Conservation (phyloP, 78 protist species). For the Cavenderia fasciculata region DNA sequence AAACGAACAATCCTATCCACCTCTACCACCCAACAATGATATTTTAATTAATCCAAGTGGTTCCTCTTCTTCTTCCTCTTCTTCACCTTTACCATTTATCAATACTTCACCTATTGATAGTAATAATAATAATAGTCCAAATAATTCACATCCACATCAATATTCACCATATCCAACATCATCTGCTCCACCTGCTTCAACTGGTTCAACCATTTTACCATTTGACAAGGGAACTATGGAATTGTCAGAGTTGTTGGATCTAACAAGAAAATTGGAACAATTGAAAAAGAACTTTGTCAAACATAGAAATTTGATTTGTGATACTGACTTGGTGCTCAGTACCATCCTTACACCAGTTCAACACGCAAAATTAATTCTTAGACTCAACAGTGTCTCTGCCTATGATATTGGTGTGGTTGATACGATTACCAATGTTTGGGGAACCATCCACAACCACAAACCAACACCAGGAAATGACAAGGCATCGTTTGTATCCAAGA, state of each 20-base stretch:
- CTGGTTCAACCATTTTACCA: slow-evolving; percentile 7
- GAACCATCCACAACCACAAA: slow-evolving; percentile 44
- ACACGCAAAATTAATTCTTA: slow-evolving; percentile 56
- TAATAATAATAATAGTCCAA: background rate
- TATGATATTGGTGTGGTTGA: slow-evolving; percentile 56
- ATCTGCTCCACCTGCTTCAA: background rate
- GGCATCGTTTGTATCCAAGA: background rate
- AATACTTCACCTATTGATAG: no score
- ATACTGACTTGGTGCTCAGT: slow-evolving; percentile 46
- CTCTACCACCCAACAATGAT: slow-evolving; percentile 1
- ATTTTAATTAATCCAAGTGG: no score
- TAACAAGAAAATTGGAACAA: slow-evolving; percentile 44
- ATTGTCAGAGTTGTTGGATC: slow-evolving; percentile 51
- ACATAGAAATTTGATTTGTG: slow-evolving; percentile 66
- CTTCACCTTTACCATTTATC: no score
- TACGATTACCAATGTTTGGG: slow-evolving; percentile 56
- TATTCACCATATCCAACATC: no score
- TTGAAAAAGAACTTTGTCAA: slow-evolving; percentile 68
- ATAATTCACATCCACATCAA: no score
- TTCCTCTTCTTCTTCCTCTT: no score
- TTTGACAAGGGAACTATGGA: slow-evolving; percentile 5
- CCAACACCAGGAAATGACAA: background rate
- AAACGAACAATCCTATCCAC: background rate
- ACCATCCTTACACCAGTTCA: slow-evolving; percentile 64
- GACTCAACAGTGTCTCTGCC: slow-evolving; percentile 57